A percentile compares a stretch with the other conserved stretches of the same genome.
These are phyloP conservation scores for Zopfia rhizophila DNA, from an alignment of 2,329 filamentous ascomycete species.

Conservation along the genomic window DNA sequence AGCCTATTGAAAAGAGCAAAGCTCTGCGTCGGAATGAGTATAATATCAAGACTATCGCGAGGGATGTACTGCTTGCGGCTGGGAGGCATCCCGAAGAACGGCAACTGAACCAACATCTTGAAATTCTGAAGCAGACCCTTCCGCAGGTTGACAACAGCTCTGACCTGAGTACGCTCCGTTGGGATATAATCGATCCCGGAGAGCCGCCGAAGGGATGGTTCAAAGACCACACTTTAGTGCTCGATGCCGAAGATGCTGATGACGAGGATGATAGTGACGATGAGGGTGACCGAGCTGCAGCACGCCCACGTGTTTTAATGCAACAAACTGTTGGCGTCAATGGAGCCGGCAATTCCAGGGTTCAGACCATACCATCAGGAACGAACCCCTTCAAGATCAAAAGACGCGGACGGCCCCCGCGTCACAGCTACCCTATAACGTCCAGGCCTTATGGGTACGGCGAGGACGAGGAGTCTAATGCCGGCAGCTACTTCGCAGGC, in stretches of 20 bases:
- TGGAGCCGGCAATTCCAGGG: slow-evolving; percentile 32
- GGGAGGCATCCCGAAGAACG: slow-evolving; percentile 70
- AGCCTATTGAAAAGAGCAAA: slow-evolving; percentile 59
- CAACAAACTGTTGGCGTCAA: slow-evolving; percentile 31
- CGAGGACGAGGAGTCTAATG: slow-evolving; percentile 13
- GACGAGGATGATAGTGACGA: slow-evolving; percentile 49
- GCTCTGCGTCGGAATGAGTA: slow-evolving; percentile 64
- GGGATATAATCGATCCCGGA: slow-evolving; percentile 70
- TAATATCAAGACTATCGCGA: slow-evolving; percentile 69
- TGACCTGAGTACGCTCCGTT: slow-evolving; percentile 68
- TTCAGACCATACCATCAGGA: slow-evolving; percentile 39
- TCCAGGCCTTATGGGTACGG: slow-evolving; percentile 5
- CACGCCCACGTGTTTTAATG: slow-evolving; percentile 15
- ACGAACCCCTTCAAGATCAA: slow-evolving; percentile 47
- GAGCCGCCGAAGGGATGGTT: slow-evolving; percentile 53
- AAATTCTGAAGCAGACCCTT: slow-evolving; percentile 57
- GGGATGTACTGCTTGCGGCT: slow-evolving; percentile 70
- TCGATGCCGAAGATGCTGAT: slow-evolving; percentile 44
- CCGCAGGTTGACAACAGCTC: slow-evolving; percentile 56
- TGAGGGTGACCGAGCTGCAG: slow-evolving; percentile 27
- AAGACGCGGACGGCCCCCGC: slow-evolving; percentile 49
- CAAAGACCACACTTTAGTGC: slow-evolving; percentile 32
- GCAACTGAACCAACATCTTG: slow-evolving; percentile 69
- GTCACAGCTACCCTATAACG: slow-evolving; percentile 37
- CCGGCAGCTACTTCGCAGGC: background rate